Evolutionary conservation across 345 rosid species (phyloP).

Genomic region (Balakata baccata): DNA sequence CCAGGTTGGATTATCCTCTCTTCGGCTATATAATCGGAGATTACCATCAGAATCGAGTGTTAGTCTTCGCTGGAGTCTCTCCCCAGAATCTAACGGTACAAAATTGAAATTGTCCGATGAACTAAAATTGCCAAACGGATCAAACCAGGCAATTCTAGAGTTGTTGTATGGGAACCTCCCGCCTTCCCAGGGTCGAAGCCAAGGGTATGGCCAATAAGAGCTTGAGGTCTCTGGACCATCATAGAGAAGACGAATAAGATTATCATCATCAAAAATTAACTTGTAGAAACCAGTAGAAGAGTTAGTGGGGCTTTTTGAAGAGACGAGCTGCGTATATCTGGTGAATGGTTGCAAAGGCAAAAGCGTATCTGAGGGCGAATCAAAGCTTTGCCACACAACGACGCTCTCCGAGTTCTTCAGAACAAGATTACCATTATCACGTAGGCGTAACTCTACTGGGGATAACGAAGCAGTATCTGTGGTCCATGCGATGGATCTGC

Average conservation of each 20-base stretch:
- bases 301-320: background rate
- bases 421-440: background rate
- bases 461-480: background rate
- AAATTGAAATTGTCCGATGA: background rate
- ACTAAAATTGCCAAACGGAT: background rate
- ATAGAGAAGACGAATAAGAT: background rate
- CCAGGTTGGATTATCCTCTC: background rate
- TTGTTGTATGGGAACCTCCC: background rate
- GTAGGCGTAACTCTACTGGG: background rate
- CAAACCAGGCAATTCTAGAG: background rate
- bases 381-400: background rate
- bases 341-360: background rate
- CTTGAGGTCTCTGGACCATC: background rate
- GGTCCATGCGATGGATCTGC: background rate
- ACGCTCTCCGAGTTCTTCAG: background rate
- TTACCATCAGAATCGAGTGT: background rate
- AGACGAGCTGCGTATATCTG: background rate
- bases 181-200: background rate
- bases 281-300: background rate
- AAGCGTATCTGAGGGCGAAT: background rate
- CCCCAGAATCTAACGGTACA: background rate
- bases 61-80: background rate
- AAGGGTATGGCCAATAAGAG: background rate
- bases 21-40: background rate
- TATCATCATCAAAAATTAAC: background rate